Evolutionary conservation across 23 red algal species (phyloP).

Genomic region (Cyanidioschyzon merolae): DNA sequence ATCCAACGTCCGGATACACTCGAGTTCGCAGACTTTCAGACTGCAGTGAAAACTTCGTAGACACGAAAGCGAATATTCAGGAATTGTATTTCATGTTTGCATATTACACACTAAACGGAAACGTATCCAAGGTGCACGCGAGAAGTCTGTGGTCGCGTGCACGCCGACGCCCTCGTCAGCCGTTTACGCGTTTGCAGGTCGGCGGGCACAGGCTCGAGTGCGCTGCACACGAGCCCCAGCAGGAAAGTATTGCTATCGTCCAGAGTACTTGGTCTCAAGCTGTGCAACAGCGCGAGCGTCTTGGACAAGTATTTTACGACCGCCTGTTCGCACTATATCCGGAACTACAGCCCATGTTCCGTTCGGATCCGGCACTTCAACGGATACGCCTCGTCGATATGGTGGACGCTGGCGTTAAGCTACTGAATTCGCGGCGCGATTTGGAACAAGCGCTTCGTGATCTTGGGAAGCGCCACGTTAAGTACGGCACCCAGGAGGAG

Average conservation of each 20-base stretch:
- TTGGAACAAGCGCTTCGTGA: not conserved
- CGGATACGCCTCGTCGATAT: slow-evolving; percentile 5
- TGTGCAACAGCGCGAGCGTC: not conserved
- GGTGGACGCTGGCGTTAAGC: slow-evolving; percentile 3
- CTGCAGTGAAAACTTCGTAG: no score
- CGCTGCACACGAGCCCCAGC: not conserved
- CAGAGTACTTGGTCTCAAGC: not conserved
- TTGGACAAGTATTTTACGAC: not conserved
- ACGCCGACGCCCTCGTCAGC: not conserved
- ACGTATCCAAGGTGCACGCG: not conserved
- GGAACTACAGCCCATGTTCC: not conserved
- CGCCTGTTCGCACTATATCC: slow-evolving; percentile 9
- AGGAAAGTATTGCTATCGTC: not conserved
- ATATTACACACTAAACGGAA: not conserved
- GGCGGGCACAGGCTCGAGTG: not conserved
- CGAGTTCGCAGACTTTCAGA: no score
- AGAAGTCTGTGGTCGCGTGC: not conserved
- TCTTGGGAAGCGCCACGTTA: slow-evolving; percentile 4
- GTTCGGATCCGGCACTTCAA: not conserved
- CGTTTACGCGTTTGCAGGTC: not conserved
- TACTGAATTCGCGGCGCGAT: not conserved
- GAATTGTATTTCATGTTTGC: not conserved
- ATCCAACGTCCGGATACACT: no score
- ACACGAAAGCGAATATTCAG: no score
- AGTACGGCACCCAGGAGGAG: slow-evolving; percentile 10